Evolutionary conservation across 768 basidiomycete species (phyloP), one percentile per base, ranked within the genome.

Genomic region (Mycena venus): DNA sequence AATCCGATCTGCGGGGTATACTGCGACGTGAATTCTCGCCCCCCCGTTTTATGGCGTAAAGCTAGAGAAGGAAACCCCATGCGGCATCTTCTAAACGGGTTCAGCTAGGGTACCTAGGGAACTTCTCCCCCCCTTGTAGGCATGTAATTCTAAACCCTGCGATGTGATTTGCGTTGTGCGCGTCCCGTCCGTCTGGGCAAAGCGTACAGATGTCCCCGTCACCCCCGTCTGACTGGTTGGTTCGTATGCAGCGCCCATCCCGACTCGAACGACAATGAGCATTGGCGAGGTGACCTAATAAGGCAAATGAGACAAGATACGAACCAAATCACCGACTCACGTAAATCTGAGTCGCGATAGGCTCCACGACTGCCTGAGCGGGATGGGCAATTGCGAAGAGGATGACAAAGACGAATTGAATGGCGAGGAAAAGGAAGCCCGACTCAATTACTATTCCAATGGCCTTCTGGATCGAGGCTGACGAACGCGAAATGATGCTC

Each of bases 331-430:
- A 29, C 29, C 14, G 6, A 75, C 71, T 17, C 47, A 86, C 86
- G 60, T 88, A 87, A 27, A 84, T 79, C 77, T 88, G 86, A 15
- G 81, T 79, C 27, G 85, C 82, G 55, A 85, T 81, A 29, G 82
- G 81, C 25, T 76, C 84, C 15, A 84, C 73, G 58, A 87, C 80
- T 12, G 74, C 83, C 59, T 83, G 78, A 9, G 87, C 84, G 10
- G 82, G 78, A 55, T 80, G 79, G 19, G 73, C 38, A 14, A 82
- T 63, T 23, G 86, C 81, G 64, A 86, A 81, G 34, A 86, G 79
- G 19, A 84, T 68, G 51, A 85, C 84, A n/a, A 86, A 85, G 9
- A 84, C 36, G 34, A 88, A 68, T 63, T 88, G 86, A 51, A 80
- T 79, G 15, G 79, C 61, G n/a, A 87, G 80, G 75, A 85, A 86